These are phyloP conservation scores for Claviceps pazoutovae DNA, from an alignment of 2,329 filamentous ascomycete species.

Conservation along the genomic window DNA sequence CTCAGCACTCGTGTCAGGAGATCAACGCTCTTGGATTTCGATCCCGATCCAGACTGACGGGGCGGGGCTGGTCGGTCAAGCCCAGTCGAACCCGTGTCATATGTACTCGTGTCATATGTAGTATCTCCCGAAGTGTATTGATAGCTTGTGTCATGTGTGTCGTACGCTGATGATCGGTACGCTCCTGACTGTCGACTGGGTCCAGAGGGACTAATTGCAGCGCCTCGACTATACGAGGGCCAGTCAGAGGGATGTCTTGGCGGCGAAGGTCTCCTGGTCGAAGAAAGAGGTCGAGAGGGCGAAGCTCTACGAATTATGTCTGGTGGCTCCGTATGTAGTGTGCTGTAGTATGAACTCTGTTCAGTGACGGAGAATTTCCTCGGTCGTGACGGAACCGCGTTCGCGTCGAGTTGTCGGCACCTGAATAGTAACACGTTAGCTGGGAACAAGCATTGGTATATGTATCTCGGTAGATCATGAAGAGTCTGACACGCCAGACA, in stretches of 20 bases:
- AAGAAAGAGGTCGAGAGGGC: slow-evolving; percentile 43
- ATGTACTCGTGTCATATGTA: slow-evolving; percentile 21
- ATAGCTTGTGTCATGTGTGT: slow-evolving; percentile 35
- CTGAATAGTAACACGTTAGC: slow-evolving; percentile 16
- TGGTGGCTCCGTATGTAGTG: slow-evolving; percentile 36
- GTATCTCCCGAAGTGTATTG: slow-evolving; percentile 23
- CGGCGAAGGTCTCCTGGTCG: slow-evolving; percentile 17
- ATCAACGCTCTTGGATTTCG: slow-evolving; percentile 48
- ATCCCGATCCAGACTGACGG: slow-evolving; percentile 38
- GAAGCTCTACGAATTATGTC: slow-evolving; percentile 52
- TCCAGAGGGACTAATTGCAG: slow-evolving; percentile 36
- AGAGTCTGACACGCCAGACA: too few relatives aligned
- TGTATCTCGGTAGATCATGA: too few relatives aligned
- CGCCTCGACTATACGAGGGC: slow-evolving; percentile 36
- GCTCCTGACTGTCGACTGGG: slow-evolving; percentile 33
- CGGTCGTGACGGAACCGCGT: slow-evolving; percentile 15
- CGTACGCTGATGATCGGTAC: slow-evolving; percentile 25
- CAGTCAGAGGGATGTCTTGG: slow-evolving; percentile 44
- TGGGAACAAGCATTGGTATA: background rate
- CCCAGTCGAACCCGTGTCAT: slow-evolving; percentile 18
- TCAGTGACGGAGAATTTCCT: slow-evolving; percentile 6
- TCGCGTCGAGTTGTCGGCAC: slow-evolving; percentile 41
- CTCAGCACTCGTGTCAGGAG: slow-evolving; percentile 46
- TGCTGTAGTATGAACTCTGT: slow-evolving; percentile 31
- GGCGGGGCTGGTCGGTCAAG: slow-evolving; percentile 43